phyloP scores from a whole-genome alignment of 495 filamentous ascomycete genomes.

The Podospora australis region DNA sequence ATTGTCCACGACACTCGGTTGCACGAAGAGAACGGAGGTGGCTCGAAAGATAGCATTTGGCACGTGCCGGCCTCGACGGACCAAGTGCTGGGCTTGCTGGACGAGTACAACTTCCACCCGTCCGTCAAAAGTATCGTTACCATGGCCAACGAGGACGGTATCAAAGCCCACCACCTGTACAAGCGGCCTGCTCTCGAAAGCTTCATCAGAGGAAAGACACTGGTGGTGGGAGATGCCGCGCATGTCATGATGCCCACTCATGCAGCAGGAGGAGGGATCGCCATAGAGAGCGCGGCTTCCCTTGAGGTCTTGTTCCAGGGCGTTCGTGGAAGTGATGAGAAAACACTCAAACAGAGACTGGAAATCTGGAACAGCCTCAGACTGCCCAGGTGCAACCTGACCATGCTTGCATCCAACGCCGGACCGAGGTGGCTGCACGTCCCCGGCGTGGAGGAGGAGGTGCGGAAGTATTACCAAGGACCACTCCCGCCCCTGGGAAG shows the following conservation, averaged over 20 bases:
- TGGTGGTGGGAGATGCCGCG: conserved; percentile 25
- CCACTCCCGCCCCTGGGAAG: conserved; percentile 17
- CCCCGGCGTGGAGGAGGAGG: conserved; percentile 24
- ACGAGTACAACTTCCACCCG: conserved; percentile 23
- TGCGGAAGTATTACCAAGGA: conserved; percentile 23
- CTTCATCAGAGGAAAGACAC: conserved; percentile 21
- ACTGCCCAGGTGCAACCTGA: conserved; percentile 26
- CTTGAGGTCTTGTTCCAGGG: conserved; percentile 22
- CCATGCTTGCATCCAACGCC: conserved; percentile 27
- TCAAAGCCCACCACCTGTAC: conserved; percentile 24
- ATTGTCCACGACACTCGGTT: conserved; percentile 23
- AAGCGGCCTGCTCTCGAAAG: conserved; percentile 15
- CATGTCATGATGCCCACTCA: conserved; percentile 30
- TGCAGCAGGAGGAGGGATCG: conserved; percentile 21
- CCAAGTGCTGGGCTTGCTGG: conserved; percentile 16
- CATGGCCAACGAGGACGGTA: conserved; percentile 26
- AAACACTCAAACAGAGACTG: conserved; percentile 8
- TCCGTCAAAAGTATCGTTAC: conserved; percentile 13
- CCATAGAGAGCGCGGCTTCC: conserved; percentile 22
- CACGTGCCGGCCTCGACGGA: conserved; percentile 12
- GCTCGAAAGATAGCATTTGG: conserved; percentile 15
- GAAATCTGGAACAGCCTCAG: conserved; percentile 22
- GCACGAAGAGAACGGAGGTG: conserved; percentile 9
- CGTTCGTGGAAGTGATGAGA: conserved; percentile 5
- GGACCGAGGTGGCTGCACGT: conserved; percentile 14